Conservation (phyloP, 768 basidiomycete species). For the Lyophyllum semitale region DNA sequence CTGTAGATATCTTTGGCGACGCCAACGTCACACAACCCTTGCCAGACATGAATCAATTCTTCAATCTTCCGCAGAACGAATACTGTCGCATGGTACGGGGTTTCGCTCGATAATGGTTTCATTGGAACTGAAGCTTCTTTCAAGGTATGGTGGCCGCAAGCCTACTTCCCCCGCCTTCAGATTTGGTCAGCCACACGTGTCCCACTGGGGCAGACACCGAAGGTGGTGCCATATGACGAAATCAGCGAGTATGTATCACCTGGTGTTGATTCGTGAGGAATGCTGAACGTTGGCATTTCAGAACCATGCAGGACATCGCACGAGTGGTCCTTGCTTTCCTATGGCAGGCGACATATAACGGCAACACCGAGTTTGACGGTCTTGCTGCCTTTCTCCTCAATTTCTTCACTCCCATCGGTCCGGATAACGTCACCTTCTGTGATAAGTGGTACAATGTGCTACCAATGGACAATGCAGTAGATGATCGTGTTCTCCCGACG, state of each 20-base stretch:
- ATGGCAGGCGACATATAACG: constrained; percentile 2
- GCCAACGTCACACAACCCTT: not conserved
- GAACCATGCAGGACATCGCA: not conserved
- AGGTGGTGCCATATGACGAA: not conserved
- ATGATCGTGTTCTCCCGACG: not conserved
- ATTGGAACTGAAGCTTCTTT: not conserved
- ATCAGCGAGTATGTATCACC: not conserved
- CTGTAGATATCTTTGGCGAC: not conserved
- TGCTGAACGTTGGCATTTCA: not conserved
- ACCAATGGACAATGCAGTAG: not conserved
- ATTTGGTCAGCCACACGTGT: constrained; percentile 4
- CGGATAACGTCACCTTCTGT: not conserved
- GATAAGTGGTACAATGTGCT: constrained; percentile 3
- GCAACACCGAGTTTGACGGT: not conserved
- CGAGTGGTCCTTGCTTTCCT: not conserved
- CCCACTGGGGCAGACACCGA: not conserved
- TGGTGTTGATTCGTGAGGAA: not conserved
- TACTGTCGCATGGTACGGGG: constrained; percentile 3
- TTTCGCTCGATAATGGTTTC: not conserved
- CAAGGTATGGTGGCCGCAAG: constrained; percentile 5
- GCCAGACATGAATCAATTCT: not conserved
- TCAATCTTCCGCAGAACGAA: not conserved
- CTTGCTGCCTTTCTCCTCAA: not conserved
- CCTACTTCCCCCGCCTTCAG: constrained; percentile 1
- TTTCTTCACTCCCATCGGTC: not conserved